phyloP scores from a whole-genome alignment of 2,329 filamentous ascomycete genomes.

The Karstenula rhodostoma region DNA sequence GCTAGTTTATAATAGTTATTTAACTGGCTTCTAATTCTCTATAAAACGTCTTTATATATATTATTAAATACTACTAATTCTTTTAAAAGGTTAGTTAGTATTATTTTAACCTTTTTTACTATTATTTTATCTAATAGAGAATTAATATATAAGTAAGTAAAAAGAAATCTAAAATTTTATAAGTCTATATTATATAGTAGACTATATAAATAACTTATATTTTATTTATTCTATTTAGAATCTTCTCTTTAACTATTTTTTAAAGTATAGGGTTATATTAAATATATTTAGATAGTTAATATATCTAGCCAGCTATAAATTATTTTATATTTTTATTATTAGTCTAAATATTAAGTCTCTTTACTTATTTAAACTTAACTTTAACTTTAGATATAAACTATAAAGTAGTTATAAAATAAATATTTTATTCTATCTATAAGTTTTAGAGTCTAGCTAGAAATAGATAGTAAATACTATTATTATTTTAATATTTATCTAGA shows the following conservation, averaged over 20 bases:
- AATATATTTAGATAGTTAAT: not conserved
- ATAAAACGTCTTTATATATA: conserved; percentile 17
- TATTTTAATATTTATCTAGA: conserved; percentile 39
- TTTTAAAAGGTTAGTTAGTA: conserved; percentile 5
- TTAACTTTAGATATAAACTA: conserved; percentile 5
- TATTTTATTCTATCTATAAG: conserved; percentile 14
- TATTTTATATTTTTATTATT: not conserved
- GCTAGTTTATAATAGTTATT: conserved; percentile 46
- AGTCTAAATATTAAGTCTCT: not conserved
- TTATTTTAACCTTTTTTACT: conserved; percentile 13
- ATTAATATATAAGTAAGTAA: conserved; percentile 14
- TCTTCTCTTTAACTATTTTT: conserved; percentile 23
- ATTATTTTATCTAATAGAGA: conserved; percentile 16
- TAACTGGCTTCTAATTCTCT: conserved; percentile 50
- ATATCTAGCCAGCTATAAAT: not conserved
- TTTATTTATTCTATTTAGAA: conserved; percentile 22
- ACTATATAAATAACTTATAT: conserved; percentile 23
- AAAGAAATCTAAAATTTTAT: conserved; percentile 14
- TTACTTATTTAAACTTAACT: not conserved
- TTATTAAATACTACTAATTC: conserved; percentile 9
- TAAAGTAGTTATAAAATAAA: conserved; percentile 26
- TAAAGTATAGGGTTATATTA: not conserved
- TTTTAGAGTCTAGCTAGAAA: conserved; percentile 20
- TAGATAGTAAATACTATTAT: conserved; percentile 18
- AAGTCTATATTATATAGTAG: not conserved